Evolutionary conservation across 106 monocot species (phyloP).

Genomic region (Phalaenopsis equestris): DNA sequence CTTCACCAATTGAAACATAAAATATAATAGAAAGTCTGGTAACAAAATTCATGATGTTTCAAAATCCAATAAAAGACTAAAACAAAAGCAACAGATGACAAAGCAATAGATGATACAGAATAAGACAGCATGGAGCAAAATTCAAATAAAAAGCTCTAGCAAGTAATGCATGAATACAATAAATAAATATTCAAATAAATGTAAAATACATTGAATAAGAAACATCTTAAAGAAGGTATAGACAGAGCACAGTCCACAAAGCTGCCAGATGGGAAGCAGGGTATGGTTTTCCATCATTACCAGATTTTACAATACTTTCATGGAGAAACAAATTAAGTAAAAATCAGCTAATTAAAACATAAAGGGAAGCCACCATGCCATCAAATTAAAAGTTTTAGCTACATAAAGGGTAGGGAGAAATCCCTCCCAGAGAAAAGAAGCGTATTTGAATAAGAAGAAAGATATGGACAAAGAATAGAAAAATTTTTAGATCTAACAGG

Average conservation of each 20-base stretch:
- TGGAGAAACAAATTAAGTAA: background rate
- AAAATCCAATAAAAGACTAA: background rate
- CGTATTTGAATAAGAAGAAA: constrained; percentile 1
- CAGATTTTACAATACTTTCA: background rate
- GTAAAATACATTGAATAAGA: background rate
- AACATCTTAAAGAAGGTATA: constrained; percentile 1
- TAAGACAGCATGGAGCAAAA: background rate
- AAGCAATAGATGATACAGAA: background rate
- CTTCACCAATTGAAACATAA: background rate
- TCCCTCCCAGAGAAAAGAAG: background rate
- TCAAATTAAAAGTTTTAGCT: background rate
- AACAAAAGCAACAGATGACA: background rate
- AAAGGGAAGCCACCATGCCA: background rate
- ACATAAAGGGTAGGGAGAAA: background rate
- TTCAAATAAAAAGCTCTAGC: background rate
- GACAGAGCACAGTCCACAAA: background rate
- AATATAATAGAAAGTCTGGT: background rate
- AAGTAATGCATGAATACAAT: background rate
- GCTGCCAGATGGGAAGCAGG: background rate
- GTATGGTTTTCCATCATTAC: background rate
- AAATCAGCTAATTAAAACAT: background rate
- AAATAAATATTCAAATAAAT: background rate
- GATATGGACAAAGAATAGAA: background rate
- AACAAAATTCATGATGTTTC: background rate
- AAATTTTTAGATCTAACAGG: background rate